These are phyloP conservation scores for Eutrema japonicum DNA, from an alignment of 345 rosid species.

Conservation along the genomic window DNA sequence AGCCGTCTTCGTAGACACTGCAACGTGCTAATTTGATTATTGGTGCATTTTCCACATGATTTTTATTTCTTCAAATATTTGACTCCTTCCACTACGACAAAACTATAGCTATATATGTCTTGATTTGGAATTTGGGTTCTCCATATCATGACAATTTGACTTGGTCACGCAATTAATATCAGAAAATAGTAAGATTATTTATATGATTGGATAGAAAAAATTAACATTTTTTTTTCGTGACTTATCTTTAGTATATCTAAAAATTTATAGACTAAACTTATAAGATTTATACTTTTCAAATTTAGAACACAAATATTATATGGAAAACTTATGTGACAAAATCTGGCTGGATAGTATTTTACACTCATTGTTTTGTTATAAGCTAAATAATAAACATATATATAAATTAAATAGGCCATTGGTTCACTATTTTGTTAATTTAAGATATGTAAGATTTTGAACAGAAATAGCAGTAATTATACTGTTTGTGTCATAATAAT, in stretches of 20 bases:
- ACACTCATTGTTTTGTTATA: too few relatives aligned
- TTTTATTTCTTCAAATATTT: constrained; percentile 6
- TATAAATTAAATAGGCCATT: too few relatives aligned
- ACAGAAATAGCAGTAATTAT: neutral
- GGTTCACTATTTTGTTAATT: neutral
- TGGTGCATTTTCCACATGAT: constrained; percentile 23
- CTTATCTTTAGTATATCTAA: neutral
- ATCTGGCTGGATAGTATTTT: neutral
- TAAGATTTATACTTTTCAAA: neutral
- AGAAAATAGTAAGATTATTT: too few relatives aligned
- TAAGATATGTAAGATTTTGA: neutral
- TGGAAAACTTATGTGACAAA: neutral
- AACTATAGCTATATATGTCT: neutral
- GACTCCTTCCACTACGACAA: neutral
- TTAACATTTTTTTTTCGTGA: neutral
- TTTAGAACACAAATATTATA: neutral
- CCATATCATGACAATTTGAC: neutral
- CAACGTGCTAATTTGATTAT: neutral
- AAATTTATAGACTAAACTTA: neutral
- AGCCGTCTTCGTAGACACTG: constrained; percentile 12
- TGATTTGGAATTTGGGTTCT: neutral
- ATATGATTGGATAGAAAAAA: neutral
- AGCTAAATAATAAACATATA: too few relatives aligned
- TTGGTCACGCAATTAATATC: neutral
- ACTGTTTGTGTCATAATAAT: neutral